Percentiles rank a stretch among this genome's conserved stretches.
Conservation (phyloP, 2,329 filamentous ascomycete genomes). For the Delphinella strobiligena region DNA sequence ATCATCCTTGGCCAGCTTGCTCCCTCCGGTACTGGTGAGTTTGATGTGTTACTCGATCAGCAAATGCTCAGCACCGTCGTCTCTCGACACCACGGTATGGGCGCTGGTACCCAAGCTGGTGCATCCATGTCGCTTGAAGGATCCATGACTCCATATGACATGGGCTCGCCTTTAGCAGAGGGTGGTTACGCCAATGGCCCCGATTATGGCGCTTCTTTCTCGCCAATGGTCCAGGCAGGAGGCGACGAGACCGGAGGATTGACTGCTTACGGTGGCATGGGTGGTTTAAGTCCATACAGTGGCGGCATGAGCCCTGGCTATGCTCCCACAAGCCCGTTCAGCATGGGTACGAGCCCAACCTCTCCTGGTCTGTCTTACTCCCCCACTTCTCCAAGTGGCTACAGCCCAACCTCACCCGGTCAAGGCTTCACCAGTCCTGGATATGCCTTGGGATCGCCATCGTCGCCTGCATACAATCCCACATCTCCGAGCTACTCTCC, state of each 20-base stretch:
- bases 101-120: constrained; percentile 65
- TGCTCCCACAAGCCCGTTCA: constrained; percentile 65
- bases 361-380: constrained; percentile 42
- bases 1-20: constrained; percentile 96
- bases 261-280: constrained; percentile 52
- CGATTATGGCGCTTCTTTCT: constrained; percentile 52
- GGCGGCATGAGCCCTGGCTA: constrained; percentile 53
- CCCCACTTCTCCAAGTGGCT: constrained; percentile 18
- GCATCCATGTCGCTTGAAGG: constrained; percentile 59
- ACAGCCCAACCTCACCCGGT: constrained; percentile 30
- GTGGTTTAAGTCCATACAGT: constrained; percentile 55
- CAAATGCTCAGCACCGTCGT: constrained; percentile 95
- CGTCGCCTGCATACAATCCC: constrained; percentile 38
- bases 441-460: constrained; percentile 40
- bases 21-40: constrained; percentile 91
- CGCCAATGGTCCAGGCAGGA: constrained; percentile 62
- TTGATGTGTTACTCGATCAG: constrained; percentile 85
- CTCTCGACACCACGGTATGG: constrained; percentile 40
- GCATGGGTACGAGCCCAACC: constrained; percentile 40
- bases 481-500: constrained; percentile 24
- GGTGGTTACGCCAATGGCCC: constrained; percentile 50
- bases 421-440: constrained; percentile 44
- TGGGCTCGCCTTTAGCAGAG: constrained; percentile 51
- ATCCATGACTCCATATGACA: constrained; percentile 87
- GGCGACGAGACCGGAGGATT: constrained; percentile 44